phyloP scores from a whole-genome alignment of 371 early-diverging fungal genomes.

The Smittium culicis region DNA sequence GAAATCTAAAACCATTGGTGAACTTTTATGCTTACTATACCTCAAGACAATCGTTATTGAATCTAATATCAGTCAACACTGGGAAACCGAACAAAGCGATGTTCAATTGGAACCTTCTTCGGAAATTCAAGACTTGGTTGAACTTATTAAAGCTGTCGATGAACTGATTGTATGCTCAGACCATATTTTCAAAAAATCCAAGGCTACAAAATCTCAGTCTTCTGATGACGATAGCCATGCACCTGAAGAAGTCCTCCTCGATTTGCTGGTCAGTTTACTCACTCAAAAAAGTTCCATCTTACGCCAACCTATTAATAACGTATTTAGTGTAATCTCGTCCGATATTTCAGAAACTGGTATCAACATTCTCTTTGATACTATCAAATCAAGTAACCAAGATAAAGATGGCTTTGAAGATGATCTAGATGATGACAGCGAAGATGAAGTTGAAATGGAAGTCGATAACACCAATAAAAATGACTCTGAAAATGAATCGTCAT shows the following conservation, averaged over 20 bases:
- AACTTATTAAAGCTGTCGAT: not conserved
- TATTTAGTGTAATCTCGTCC: constrained; percentile 67
- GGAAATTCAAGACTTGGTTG: not conserved
- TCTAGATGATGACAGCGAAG: not conserved
- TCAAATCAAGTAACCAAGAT: constrained; percentile 27
- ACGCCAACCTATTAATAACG: constrained; percentile 58
- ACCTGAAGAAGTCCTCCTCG: constrained; percentile 80
- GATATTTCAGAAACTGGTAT: constrained; percentile 57
- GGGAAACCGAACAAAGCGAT: not conserved
- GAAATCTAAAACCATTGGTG: not conserved
- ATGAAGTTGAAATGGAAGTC: too few relatives aligned
- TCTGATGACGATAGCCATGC: constrained; percentile 38
- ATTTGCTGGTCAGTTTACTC: constrained; percentile 76
- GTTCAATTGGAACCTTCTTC: not conserved
- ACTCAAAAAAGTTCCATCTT: constrained; percentile 65
- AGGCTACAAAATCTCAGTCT: constrained; percentile 5
- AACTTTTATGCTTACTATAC: not conserved
- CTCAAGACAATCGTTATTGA: not conserved
- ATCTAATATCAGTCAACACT: not conserved
- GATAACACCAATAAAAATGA: too few relatives aligned
- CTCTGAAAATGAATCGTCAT: too few relatives aligned
- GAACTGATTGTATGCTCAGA: constrained; percentile 9
- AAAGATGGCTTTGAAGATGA: not conserved
- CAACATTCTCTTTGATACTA: constrained; percentile 59
- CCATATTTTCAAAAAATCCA: constrained; percentile 1